Base-by-base conservation (phyloP, 192 early-diverging fungal genomes). In the Gigaspora rosea region DNA sequence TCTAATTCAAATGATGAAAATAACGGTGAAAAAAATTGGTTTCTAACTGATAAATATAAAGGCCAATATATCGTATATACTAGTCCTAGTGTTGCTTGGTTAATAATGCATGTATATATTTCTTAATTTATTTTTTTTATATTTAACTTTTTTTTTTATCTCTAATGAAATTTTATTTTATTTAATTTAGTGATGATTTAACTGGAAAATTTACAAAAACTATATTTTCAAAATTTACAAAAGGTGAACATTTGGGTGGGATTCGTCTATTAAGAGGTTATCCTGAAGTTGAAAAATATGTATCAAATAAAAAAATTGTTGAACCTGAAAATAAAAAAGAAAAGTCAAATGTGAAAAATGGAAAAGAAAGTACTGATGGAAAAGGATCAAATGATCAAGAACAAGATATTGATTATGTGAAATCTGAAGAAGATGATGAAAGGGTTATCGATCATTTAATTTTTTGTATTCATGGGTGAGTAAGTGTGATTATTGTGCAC, bases 381-480 rank as follows among this genome's bases (percentile, higher is more conserved):
- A 52, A 56, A 56, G 11, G 13, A 56, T 56, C 18, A 11, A 13
- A 56, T 56, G 11, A 56, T 62, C 77, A 75, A 20, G 82, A 85
- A 35, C 70, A 80, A 4, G 80, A 85, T 16, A 77, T 76, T 5
- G 13, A 15, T 2, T 13, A 56, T 56, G 12, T 4, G 8, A 11
- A 56, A 56, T 13, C 12, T 4, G 18, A 5, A 56, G 52, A 56
- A 1, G 86, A 86, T 20, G 87, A 89, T 9, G 91, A 90, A 56
- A 82, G 94, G 32, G 84, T 82, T 12, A 91, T 96, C 68, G 86
- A 94, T 75, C 95, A 96, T 79, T 77, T 96, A n/a, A 82, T 96
- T 10, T 80, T 96, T 67, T 93, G 92, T 20, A 90, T 96, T 78
- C 95, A 96, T 75, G 95, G 94, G 82, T 84, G 36, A 48, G 27